These are phyloP conservation scores for Cynara cardunculus DNA, from an alignment of 129 eudicot species.

Conservation along the genomic window DNA sequence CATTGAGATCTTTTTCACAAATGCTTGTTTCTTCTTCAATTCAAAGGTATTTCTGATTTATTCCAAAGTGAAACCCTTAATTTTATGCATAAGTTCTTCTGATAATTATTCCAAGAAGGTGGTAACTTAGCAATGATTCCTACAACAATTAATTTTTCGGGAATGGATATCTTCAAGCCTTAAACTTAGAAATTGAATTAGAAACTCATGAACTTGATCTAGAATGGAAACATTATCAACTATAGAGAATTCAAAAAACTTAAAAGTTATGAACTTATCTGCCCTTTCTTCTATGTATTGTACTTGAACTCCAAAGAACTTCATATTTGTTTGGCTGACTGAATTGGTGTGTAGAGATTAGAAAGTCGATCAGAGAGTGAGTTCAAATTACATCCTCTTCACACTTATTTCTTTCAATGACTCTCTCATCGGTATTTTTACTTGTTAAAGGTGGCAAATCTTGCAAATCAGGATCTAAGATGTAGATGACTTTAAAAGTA, in stretches of 20 bases:
- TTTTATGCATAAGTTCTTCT: too few species aligned
- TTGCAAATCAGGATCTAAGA: not conserved
- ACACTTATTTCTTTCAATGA: not conserved
- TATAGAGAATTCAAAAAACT: not conserved
- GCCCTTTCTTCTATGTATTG: not conserved
- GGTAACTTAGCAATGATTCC: not conserved
- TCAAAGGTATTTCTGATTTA: too few species aligned
- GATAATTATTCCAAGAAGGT: not conserved
- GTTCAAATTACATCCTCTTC: not conserved
- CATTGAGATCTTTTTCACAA: not conserved
- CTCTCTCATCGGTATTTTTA: not conserved
- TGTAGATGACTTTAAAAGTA: not conserved
- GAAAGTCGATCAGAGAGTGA: not conserved
- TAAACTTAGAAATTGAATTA: too few species aligned
- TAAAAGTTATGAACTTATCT: not conserved
- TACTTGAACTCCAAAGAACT: not conserved
- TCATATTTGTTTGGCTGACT: not conserved
- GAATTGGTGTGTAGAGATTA: not conserved
- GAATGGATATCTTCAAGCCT: too few species aligned
- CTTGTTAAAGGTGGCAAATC: not conserved
- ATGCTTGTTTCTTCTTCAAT: too few species aligned
- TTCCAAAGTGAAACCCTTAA: too few species aligned
- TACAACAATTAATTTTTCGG: too few species aligned
- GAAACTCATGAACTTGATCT: not conserved
- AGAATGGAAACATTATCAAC: not conserved